These are phyloP conservation scores for Curvularia hawaiiensis DNA, from an alignment of 2,329 filamentous ascomycete species.

Conservation along the genomic window DNA sequence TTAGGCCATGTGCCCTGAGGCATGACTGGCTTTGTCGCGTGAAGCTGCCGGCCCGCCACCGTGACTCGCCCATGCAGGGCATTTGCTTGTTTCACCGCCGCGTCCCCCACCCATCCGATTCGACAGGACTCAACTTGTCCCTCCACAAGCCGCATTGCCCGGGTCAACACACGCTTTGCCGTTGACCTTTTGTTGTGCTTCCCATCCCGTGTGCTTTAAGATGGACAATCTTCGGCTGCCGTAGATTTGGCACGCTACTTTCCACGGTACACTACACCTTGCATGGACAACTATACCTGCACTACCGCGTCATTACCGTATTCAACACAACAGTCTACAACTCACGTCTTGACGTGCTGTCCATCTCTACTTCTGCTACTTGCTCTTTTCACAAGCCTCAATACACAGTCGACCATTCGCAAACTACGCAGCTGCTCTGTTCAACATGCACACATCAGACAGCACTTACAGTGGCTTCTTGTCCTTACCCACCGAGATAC, in stretches of 20 bases:
- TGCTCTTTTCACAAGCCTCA: neutral
- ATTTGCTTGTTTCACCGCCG: constrained; percentile 22
- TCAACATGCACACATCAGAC: constrained; percentile 3
- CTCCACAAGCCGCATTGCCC: neutral
- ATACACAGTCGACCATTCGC: neutral
- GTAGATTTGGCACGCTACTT: constrained; percentile 8
- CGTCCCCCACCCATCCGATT: constrained; percentile 19
- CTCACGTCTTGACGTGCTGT: neutral
- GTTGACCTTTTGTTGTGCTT: neutral
- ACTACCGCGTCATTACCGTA: neutral
- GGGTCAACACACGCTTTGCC: constrained; percentile 11
- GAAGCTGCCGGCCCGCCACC: constrained; percentile 16
- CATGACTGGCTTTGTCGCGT: constrained; percentile 18
- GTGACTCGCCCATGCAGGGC: constrained; percentile 21
- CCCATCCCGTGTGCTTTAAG: constrained; percentile 2
- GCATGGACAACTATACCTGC: neutral
- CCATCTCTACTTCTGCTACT: neutral
- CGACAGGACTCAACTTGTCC: constrained; percentile 10
- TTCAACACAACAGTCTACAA: neutral
- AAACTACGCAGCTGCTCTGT: neutral
- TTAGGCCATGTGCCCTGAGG: neutral
- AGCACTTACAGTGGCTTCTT: constrained; percentile 24
- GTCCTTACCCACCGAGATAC: constrained; percentile 47
- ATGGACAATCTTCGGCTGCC: neutral
- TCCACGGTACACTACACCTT: neutral